Evolutionary conservation across 1,284 basidiomycete species (phyloP).

Genomic region (Ceratobasidium theobromae): DNA sequence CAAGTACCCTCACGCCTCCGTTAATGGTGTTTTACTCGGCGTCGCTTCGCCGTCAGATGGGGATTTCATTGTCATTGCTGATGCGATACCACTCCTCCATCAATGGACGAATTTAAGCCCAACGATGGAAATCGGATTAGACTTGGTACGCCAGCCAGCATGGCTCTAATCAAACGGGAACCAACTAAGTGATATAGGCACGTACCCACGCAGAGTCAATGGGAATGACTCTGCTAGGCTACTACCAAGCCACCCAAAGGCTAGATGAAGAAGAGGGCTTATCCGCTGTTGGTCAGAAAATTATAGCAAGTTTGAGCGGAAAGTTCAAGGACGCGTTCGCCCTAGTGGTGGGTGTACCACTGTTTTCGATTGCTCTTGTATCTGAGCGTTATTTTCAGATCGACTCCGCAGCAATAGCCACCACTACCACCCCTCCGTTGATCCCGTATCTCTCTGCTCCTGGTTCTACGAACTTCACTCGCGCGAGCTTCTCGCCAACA

Average conservation of each 20-base stretch:
- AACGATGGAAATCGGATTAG: conserved; percentile 77
- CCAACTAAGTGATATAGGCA: conserved; percentile 48
- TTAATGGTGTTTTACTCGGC: conserved; percentile 69
- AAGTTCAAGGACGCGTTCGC: conserved; percentile 60
- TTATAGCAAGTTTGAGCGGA: conserved; percentile 55
- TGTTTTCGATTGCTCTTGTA: conserved; percentile 55
- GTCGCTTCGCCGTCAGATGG: conserved; percentile 40
- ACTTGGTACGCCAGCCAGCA: conserved; percentile 53
- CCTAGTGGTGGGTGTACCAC: conserved; percentile 55
- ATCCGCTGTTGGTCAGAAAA: conserved; percentile 63
- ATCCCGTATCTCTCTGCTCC: conserved; percentile 1
- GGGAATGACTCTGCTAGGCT: conserved; percentile 59
- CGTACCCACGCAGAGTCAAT: conserved; percentile 55
- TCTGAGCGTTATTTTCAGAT: conserved; percentile 49
- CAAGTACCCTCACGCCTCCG: conserved; percentile 66
- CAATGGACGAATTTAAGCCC: conserved; percentile 76
- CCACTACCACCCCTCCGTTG: conserved; percentile 38
- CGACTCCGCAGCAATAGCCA: conserved; percentile 57
- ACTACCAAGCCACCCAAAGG: conserved; percentile 70
- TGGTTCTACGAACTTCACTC: conserved; percentile 27
- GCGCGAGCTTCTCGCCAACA: conserved; percentile 41
- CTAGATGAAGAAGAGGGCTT: conserved; percentile 56
- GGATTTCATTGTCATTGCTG: conserved; percentile 51
- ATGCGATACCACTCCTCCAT: conserved; percentile 72
- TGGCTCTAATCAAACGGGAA: conserved; percentile 6